Percentiles rank a stretch among this genome's conserved stretches.
Conservation (phyloP, 768 basidiomycete species). For the Zangia roseola region DNA sequence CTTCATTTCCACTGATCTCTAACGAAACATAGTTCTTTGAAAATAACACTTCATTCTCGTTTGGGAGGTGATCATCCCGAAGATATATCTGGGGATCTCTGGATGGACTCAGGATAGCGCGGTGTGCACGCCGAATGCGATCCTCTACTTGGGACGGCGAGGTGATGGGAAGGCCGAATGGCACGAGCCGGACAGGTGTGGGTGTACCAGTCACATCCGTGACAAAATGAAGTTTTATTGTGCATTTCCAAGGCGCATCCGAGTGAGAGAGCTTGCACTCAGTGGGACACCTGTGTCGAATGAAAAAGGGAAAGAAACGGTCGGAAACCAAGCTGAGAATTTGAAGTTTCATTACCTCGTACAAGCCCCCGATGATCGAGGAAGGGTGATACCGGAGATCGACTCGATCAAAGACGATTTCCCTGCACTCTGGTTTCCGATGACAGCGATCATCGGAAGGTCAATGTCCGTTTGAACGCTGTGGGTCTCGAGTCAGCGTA, state of each 20-base stretch:
- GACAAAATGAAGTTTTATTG: conserved; percentile 46
- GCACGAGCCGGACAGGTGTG: conserved; percentile 36
- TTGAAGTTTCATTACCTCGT: conserved; percentile 55
- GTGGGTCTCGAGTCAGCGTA: no score
- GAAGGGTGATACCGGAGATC: conserved; percentile 68
- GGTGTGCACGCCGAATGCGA: conserved; percentile 62
- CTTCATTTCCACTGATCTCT: conserved; percentile 55
- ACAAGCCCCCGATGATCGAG: conserved; percentile 69
- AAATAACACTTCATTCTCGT: conserved; percentile 36
- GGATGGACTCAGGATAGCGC: conserved; percentile 62
- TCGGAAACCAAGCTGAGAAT: background rate
- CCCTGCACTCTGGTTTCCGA: conserved; percentile 69
- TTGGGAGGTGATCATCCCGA: background rate
- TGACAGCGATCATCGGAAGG: conserved; percentile 67
- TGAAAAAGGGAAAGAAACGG: background rate
- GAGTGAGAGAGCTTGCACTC: conserved; percentile 53
- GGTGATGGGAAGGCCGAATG: conserved; percentile 49
- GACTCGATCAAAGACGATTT: conserved; percentile 76
- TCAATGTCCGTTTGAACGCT: conserved; percentile 30
- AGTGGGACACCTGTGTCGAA: conserved; percentile 47
- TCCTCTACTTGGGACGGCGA: conserved; percentile 59
- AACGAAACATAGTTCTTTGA: conserved; percentile 57
- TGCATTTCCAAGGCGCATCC: conserved; percentile 45
- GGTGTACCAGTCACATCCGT: conserved; percentile 39
- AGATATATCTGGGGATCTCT: conserved; percentile 17